phyloP scores from a whole-genome alignment of 2,329 filamentous ascomycete species.

The Phyllosticta citriasiana region DNA sequence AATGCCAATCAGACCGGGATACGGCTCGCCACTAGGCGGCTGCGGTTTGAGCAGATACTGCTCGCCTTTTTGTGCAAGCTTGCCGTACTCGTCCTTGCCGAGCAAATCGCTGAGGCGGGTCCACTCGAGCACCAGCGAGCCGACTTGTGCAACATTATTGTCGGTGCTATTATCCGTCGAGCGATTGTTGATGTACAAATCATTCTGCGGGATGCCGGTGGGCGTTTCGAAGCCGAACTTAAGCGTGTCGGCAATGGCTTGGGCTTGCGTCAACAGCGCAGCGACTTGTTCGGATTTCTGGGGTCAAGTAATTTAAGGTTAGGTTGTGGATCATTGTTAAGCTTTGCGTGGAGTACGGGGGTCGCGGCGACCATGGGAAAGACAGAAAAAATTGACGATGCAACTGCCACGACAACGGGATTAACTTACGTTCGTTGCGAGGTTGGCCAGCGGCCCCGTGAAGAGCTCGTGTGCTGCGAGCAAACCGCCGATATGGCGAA shows the following conservation, averaged over 20 bases:
- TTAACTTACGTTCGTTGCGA: slow-evolving; percentile 26
- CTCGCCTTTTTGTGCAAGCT: slow-evolving; percentile 58
- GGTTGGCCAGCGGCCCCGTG: slow-evolving; percentile 50
- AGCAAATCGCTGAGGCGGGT: slow-evolving; percentile 68
- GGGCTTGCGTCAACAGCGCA: slow-evolving; percentile 55
- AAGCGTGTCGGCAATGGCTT: slow-evolving; percentile 59
- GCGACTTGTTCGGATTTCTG: slow-evolving; percentile 52
- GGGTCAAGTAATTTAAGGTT: slow-evolving; percentile 11
- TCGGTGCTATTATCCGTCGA: slow-evolving; percentile 39
- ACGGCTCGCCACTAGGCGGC: slow-evolving; percentile 56
- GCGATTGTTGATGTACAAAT: slow-evolving; percentile 48
- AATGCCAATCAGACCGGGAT: slow-evolving; percentile 65
- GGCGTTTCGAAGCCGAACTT: slow-evolving; percentile 70
- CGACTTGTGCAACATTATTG: slow-evolving; percentile 67
- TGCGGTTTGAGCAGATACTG: slow-evolving; percentile 58
- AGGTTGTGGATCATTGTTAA: not conserved
- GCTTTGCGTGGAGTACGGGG: not conserved
- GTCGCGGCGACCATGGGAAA: not conserved
- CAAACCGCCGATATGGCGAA: slow-evolving; percentile 75
- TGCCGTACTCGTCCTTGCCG: slow-evolving; percentile 54
- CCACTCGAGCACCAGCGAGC: slow-evolving; percentile 77
- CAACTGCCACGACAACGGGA: not conserved
- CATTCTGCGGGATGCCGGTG: slow-evolving; percentile 64
- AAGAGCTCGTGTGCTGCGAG: slow-evolving; percentile 68
- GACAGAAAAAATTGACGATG: not conserved